A percentile compares a stretch with the other conserved stretches of the same genome.
These are phyloP conservation scores for Hyphopichia wangnamkhiaoensis DNA, from an alignment of 1,139 yeast genomes.

Conservation along the genomic window DNA sequence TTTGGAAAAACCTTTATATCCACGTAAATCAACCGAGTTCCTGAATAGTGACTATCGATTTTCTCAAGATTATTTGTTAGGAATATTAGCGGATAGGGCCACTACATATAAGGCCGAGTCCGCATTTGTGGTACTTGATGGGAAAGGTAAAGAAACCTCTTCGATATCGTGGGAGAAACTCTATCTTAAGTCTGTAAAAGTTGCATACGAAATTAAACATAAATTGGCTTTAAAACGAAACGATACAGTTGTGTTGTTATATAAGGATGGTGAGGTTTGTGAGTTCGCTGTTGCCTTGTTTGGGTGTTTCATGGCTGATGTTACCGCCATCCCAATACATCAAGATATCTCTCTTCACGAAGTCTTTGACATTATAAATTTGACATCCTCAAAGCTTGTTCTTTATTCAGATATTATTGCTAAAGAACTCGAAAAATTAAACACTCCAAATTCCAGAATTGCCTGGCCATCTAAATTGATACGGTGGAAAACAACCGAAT, in stretches of 20 bases:
- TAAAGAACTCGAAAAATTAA: constrained; percentile 64
- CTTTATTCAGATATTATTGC: constrained; percentile 79
- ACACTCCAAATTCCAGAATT: constrained; percentile 35
- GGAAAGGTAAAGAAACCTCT: constrained; percentile 76
- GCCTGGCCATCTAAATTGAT: constrained; percentile 48
- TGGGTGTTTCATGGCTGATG: constrained; percentile 93
- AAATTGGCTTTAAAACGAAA: constrained; percentile 69
- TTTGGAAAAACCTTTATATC: constrained; percentile 57
- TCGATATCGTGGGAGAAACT: constrained; percentile 89
- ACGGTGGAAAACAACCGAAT: constrained; percentile 86
- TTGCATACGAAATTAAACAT: constrained; percentile 84
- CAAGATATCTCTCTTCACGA: constrained; percentile 69
- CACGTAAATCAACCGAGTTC: constrained; percentile 45
- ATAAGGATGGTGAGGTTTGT: constrained; percentile 79
- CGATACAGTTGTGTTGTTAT: constrained; percentile 81
- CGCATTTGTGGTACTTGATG: constrained; percentile 73
- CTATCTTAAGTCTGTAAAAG: constrained; percentile 78
- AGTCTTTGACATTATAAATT: constrained; percentile 67
- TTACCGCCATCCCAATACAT: constrained; percentile 90
- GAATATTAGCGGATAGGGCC: constrained; percentile 74
- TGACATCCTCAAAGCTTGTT: constrained; percentile 76
- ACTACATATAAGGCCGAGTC: constrained; percentile 61
- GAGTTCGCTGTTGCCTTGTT: constrained; percentile 85
- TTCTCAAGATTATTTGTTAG: constrained; percentile 60
- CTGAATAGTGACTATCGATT: constrained; percentile 19